A percentile compares a stretch with the other conserved stretches of the same genome.
Evolutionary conservation across 805 yeast species (phyloP).

Genomic region (Cyberlindnera nakhonratchasimensis): DNA sequence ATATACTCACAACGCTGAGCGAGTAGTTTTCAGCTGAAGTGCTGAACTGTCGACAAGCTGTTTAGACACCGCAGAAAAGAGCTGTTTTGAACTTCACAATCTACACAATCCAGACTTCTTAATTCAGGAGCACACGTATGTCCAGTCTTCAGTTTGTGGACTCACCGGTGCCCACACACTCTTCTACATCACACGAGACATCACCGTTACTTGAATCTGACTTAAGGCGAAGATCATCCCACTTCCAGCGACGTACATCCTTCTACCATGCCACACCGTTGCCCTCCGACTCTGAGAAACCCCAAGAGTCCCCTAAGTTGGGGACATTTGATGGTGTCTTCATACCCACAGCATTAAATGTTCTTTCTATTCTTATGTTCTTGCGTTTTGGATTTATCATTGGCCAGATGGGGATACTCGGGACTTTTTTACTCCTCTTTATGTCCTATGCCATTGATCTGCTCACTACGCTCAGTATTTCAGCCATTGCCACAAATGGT

Average conservation of each 20-base stretch:
- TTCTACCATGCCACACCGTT: constrained; percentile 12
- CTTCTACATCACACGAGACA: constrained; percentile 27
- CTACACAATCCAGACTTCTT: too few species aligned
- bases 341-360: constrained; percentile 89
- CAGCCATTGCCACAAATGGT: constrained; percentile 97
- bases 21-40: too few species aligned
- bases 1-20: too few species aligned
- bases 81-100: too few species aligned
- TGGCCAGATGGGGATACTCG: constrained; percentile 90
- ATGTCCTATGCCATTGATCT: constrained; percentile 78
- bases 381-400: constrained; percentile 91
- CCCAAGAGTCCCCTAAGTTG: constrained; percentile 41
- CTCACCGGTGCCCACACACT: constrained; percentile 6
- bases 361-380: constrained; percentile 90
- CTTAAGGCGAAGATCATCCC: constrained; percentile 10
- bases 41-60: too few species aligned
- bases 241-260: constrained; percentile 19
- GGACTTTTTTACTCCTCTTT: constrained; percentile 62
- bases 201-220: constrained; percentile 29
- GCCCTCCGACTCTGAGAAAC: constrained; percentile 2
- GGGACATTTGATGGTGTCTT: constrained; percentile 89
- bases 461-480: constrained; percentile 82
- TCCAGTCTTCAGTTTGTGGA: constrained; percentile 7
- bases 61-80: too few species aligned
- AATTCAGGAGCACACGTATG: constrained; percentile 2